A percentile compares a stretch with the other conserved stretches of the same genome.
phyloP scores from a whole-genome alignment of 169 alveolate species.

The Babesia divergens region DNA sequence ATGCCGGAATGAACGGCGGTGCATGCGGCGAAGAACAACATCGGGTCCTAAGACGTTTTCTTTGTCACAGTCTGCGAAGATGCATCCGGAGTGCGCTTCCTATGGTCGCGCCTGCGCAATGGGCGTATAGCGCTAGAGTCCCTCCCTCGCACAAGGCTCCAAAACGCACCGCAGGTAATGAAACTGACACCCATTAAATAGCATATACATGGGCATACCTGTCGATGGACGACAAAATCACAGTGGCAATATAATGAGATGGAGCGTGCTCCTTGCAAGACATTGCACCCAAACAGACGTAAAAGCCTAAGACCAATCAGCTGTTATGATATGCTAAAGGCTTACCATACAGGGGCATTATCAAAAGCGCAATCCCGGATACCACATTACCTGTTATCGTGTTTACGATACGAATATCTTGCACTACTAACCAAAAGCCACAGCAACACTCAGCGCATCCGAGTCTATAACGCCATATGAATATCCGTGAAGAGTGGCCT shows the following conservation, averaged over 20 bases:
- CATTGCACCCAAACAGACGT: conserved; percentile 24
- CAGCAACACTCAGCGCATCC: not conserved
- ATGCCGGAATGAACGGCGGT: too few relatives aligned
- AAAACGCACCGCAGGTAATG: conserved; percentile 12
- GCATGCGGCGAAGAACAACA: too few relatives aligned
- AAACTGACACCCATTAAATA: not conserved
- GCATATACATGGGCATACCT: conserved; percentile 4
- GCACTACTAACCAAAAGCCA: conserved; percentile 30
- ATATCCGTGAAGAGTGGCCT: not conserved
- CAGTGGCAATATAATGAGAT: conserved; percentile 32
- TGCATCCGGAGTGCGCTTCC: too few relatives aligned
- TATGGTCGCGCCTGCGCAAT: too few relatives aligned
- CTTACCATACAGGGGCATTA: conserved; percentile 49
- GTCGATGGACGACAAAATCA: conserved; percentile 38
- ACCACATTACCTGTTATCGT: conserved; percentile 9
- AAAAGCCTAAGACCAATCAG: conserved; percentile 32
- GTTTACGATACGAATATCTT: not conserved
- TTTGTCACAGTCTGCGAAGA: too few relatives aligned
- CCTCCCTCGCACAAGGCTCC: conserved; percentile 33
- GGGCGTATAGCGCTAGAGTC: too few relatives aligned
- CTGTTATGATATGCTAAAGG: not conserved
- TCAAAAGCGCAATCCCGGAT: conserved; percentile 5
- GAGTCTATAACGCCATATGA: not conserved
- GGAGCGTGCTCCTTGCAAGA: conserved; percentile 30
- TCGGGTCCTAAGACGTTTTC: too few relatives aligned